Percentiles rank a stretch among this genome's conserved stretches.
Evolutionary conservation across 345 rosid species (phyloP).

Genomic region (Aegle marmelos): DNA sequence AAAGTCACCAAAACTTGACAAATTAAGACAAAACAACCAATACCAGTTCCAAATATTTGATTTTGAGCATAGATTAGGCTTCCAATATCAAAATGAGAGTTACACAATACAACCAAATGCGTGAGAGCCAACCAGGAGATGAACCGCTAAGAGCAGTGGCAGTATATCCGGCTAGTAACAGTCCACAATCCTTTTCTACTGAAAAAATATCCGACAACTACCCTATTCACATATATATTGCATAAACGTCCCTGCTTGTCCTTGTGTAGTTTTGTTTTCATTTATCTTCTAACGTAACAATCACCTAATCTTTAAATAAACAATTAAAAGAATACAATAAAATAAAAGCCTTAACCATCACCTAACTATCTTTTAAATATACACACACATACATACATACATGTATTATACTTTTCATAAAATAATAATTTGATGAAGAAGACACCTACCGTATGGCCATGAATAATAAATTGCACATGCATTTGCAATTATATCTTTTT

Average conservation of each 20-base stretch:
- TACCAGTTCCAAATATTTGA: constrained; percentile 19
- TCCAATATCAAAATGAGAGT: constrained; percentile 24
- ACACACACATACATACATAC: fast-evolving
- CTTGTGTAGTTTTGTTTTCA: not conserved
- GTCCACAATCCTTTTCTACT: constrained; percentile 5
- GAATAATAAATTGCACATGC: constrained; percentile 9
- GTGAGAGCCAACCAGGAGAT: constrained; percentile 18
- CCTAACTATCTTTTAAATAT: too few relatives aligned
- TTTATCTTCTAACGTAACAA: too few relatives aligned
- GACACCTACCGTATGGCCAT: not conserved
- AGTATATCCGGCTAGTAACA: constrained; percentile 21
- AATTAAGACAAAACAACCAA: constrained; percentile 4
- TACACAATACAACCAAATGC: constrained; percentile 40
- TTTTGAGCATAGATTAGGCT: constrained; percentile 3
- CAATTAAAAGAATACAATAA: not conserved
- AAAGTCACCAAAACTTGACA: not conserved
- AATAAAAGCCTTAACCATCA: too few relatives aligned
- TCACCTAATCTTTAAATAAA: not conserved
- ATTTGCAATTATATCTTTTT: not conserved
- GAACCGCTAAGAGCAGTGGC: constrained; percentile 32
- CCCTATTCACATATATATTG: not conserved
- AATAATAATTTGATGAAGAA: not conserved
- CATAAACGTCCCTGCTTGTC: not conserved
- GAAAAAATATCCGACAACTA: not conserved
- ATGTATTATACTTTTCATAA: not conserved